These are phyloP conservation scores for Xylaria sp. DNA, from an alignment of 2,329 filamentous ascomycete genomes.

Conservation along the genomic window DNA sequence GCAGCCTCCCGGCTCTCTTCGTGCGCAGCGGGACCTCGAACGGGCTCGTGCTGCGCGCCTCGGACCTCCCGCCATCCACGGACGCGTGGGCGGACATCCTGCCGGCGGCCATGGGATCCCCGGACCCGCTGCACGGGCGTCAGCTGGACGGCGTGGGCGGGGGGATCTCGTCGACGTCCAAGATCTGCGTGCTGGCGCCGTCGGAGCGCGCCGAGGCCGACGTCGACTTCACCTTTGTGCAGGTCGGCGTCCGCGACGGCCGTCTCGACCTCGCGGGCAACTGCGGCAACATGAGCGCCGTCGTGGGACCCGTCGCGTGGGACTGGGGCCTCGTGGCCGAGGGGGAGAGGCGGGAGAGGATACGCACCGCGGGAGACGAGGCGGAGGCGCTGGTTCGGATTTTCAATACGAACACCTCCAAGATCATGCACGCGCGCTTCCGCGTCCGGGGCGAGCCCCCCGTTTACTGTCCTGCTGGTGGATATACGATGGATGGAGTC, in stretches of 20 bases:
- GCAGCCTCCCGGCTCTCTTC: slow-evolving; percentile 51
- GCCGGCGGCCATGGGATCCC: slow-evolving; percentile 46
- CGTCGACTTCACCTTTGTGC: slow-evolving; percentile 54
- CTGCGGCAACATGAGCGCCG: slow-evolving; percentile 68
- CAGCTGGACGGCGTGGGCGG: slow-evolving; percentile 79
- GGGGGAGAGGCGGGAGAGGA: not conserved
- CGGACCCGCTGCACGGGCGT: slow-evolving; percentile 67
- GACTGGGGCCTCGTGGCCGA: slow-evolving; percentile 59
- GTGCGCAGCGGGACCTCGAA: slow-evolving; percentile 50
- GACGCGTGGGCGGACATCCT: slow-evolving; percentile 48
- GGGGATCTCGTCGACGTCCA: slow-evolving; percentile 69
- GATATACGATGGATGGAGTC: slow-evolving; percentile 55
- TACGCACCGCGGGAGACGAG: not conserved
- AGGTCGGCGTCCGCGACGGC: slow-evolving; percentile 63
- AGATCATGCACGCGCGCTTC: slow-evolving; percentile 53
- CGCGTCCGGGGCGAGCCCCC: slow-evolving; percentile 42
- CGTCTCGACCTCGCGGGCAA: slow-evolving; percentile 67
- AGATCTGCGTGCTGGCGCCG: slow-evolving; percentile 72
- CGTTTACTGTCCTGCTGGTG: slow-evolving; percentile 43
- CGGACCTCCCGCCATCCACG: slow-evolving; percentile 50
- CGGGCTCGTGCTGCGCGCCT: slow-evolving; percentile 49
- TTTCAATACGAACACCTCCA: slow-evolving; percentile 49
- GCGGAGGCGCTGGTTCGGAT: slow-evolving; percentile 44
- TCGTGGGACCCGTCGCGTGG: slow-evolving; percentile 67
- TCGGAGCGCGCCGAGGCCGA: slow-evolving; percentile 51